These are phyloP conservation scores for Nakataea oryzae DNA, from an alignment of 2,329 filamentous ascomycete species.

Conservation along the genomic window DNA sequence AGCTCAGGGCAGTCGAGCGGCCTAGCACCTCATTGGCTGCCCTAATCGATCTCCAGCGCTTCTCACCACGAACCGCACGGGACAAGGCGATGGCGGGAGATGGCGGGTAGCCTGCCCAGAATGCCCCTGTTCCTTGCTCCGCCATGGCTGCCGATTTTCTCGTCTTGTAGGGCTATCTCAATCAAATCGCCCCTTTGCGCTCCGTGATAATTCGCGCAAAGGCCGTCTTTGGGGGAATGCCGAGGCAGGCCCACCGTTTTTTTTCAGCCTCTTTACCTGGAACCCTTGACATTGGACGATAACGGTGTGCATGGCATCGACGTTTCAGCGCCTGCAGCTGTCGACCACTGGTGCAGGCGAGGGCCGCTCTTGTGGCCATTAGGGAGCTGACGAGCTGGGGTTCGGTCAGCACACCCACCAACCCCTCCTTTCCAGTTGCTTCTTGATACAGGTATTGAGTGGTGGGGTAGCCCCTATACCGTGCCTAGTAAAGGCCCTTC, in stretches of 20 bases:
- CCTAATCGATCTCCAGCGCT: no score
- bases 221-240: not conserved
- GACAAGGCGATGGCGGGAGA: no score
- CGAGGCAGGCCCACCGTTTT: not conserved
- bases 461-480: not conserved
- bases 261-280: not conserved
- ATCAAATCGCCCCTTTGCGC: not conserved
- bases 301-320: no score
- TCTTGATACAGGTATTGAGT: no score
- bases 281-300: not conserved
- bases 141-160: no score
- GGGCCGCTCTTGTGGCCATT: not conserved
- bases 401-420: not conserved
- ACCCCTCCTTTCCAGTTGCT: not conserved
- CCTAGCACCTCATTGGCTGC: no score
- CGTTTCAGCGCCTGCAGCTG: not conserved
- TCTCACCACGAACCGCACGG: not conserved
- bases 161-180: no score
- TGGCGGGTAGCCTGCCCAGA: not conserved
- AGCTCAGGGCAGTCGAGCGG: no score
- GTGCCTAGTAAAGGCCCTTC: not conserved
- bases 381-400: no score
- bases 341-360: not conserved
- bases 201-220: not conserved
- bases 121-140: not conserved